Evolutionary conservation across 1,284 basidiomycete species (phyloP).

Genomic region (Coniferiporia weirii): DNA sequence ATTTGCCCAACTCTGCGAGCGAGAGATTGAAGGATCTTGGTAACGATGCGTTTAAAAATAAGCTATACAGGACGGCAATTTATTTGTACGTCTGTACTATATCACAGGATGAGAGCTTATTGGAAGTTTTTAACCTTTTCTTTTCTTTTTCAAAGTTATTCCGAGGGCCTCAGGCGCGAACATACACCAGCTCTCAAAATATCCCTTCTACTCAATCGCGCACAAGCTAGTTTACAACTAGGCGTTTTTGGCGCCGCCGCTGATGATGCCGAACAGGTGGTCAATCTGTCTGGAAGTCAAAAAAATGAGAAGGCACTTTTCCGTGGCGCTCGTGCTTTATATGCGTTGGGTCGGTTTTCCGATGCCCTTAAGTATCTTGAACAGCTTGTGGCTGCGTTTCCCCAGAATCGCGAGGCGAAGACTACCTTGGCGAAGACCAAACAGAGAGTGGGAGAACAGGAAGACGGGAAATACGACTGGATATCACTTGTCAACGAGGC

Average conservation of each 20-base stretch:
- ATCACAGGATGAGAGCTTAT: not conserved
- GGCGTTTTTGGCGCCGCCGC: not conserved
- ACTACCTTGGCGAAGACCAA: not conserved
- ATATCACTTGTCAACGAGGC: conserved; percentile 9
- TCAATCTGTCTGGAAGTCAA: not conserved
- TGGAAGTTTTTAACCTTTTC: not conserved
- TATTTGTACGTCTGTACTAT: conserved; percentile 7
- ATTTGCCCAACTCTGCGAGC: not conserved
- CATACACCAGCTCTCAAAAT: conserved; percentile 3
- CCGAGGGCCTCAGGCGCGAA: conserved; percentile 5
- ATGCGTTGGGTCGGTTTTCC: conserved; percentile 9
- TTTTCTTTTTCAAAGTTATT: conserved; percentile 4
- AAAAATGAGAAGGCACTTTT: conserved; percentile 16
- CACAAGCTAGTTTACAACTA: conserved; percentile 12
- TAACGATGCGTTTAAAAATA: conserved; percentile 12
- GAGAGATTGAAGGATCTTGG: conserved; percentile 16
- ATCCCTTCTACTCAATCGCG: conserved; percentile 14
- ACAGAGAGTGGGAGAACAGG: conserved; percentile 9
- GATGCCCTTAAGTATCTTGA: conserved; percentile 6
- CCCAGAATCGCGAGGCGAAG: conserved; percentile 14
- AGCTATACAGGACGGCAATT: conserved; percentile 10
- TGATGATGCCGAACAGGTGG: conserved; percentile 5
- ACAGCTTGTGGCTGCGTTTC: conserved; percentile 2
- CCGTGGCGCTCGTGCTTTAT: conserved; percentile 11
- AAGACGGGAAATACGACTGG: conserved; percentile 17